Evolutionary conservation across 345 rosid species (phyloP), one percentile per base, ranked within the genome.

Genomic region (Eutrema japonicum): DNA sequence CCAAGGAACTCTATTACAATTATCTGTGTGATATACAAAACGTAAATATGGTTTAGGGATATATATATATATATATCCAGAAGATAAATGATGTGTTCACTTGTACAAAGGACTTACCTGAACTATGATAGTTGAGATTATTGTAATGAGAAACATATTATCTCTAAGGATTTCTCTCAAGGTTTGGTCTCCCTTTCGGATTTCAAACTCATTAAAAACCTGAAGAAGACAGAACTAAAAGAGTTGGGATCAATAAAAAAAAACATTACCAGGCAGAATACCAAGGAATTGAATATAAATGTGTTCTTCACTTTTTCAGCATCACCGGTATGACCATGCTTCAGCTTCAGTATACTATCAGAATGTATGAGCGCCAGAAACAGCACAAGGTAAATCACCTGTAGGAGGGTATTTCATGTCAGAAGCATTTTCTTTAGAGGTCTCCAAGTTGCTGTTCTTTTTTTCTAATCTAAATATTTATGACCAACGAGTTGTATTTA

Each of bases 131-230:
- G 94, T 87, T 29, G 82, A 57, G 42, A 82, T 84, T 50, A 91
- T 67, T 11, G 82, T 81, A 62, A 79, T 79, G 77, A 91, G 45
- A 68, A 93, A 91, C 68, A 93, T 83, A 54, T 66, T 78, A 80
- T 93, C 92, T 67, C 76, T 84, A 12, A 87, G 78, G 58, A 89
- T 79, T 66, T 92, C 96, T 4, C 38, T 66, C 18, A 89, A 84
- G 32, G 86, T 49, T 78, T 85, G 85, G 10, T 87, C 96, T 6
- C 84, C 87, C 70, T 80, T 93, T 50, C 88, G 76, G 72, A 92
- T 86, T 78, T 93, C 90, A 76, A 93, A 87, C 85, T 89, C 98
- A 16, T 82, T 81, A 48, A 83, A 87, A 22, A 84, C 76, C 98
- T 90, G 86, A 18, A 18, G 6, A 32, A 61, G 9, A 36, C 7